Base-by-base conservation (phyloP, 305 asterid genomes). In the Fraxinus platypoda region DNA sequence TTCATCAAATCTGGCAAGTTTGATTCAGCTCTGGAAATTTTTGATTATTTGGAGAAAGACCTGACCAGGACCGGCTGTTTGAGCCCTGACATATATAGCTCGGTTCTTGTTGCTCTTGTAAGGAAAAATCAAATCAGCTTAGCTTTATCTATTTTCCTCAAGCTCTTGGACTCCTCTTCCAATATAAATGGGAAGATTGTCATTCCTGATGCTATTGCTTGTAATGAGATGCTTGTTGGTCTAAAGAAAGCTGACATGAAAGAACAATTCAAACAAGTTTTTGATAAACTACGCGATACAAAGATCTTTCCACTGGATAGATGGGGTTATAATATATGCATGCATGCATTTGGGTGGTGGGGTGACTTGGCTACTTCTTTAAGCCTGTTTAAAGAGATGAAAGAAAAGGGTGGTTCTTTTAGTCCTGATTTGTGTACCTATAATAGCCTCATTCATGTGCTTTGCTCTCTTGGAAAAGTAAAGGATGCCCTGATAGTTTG, bases 301-400 rank as follows among this genome's bases (percentile, higher is more conserved):
- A 87, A 83, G 83, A 80, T 79, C 71, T 95, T 88, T 81, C 97
- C 97, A 1, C 68, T 88, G 82, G 97, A 94, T 88, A 90, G 88
- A 85, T 82, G 89, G 88, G 98, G 99, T 74, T 95, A 93, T 76
- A 96, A 96, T 86, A 91, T 93, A 81, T 94, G 99, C 80, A 92
- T 96, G 64, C 98, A 94, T 68, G 87, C 91, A n/a, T 89, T 93
- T 74, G 98, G 99, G 70, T 81, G 88, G 74, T 94, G 97, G 97
- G 97, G 97, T 59, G 95, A 94, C 85, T 81, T 94, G 82, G 81
- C 81, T 31, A 88, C 89, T 77, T 88, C 97, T n/a, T 82, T 94
- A 54, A 79, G 88, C 74, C 88, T 94, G 86, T 96, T 96, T 81
- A 96, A 93, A 82, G 98, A 96, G 90, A 96, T 96, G 98, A 96